A percentile compares a stretch with the other conserved stretches of the same genome.
Conservation (phyloP, 2,329 filamentous ascomycete species). For the Colletotrichum godetiae region DNA sequence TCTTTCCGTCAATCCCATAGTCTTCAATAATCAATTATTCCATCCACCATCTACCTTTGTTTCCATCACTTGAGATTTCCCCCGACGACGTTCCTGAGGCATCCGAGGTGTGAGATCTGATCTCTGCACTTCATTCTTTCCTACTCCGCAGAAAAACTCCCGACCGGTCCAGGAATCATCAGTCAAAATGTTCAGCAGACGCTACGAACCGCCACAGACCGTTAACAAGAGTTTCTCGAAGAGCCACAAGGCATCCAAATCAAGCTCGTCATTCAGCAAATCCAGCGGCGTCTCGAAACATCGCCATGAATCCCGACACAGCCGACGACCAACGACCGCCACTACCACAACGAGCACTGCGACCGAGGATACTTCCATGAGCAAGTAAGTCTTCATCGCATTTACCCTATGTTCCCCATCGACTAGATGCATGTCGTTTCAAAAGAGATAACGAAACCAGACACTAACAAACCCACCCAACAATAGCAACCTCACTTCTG, state of each 20-base stretch:
- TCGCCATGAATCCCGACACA: conserved; percentile 60
- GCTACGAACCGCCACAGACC: conserved; percentile 52
- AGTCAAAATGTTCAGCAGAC: conserved; percentile 61
- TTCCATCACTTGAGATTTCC: neutral
- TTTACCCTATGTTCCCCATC: neutral
- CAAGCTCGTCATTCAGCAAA: conserved; percentile 66
- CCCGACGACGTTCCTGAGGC: neutral
- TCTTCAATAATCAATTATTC: neutral
- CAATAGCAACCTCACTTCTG: conserved; percentile 67
- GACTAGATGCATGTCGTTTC: neutral
- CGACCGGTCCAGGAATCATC: neutral
- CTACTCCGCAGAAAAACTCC: neutral
- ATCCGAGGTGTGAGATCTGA: neutral
- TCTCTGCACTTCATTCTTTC: neutral
- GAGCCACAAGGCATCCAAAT: conserved; percentile 60
- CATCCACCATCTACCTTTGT: neutral
- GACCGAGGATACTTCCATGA: conserved; percentile 52
- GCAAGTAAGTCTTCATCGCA: conserved; percentile 52
- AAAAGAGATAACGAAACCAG: neutral
- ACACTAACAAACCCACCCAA: conserved; percentile 27
- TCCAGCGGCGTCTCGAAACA: conserved; percentile 65
- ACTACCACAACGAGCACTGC: conserved; percentile 51
- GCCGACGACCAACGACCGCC: conserved; percentile 60
- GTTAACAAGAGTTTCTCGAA: conserved; percentile 64
- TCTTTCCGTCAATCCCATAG: neutral